These are phyloP conservation scores for Alternaria incomplexa DNA, from an alignment of 2,329 filamentous ascomycete species.

Conservation along the genomic window DNA sequence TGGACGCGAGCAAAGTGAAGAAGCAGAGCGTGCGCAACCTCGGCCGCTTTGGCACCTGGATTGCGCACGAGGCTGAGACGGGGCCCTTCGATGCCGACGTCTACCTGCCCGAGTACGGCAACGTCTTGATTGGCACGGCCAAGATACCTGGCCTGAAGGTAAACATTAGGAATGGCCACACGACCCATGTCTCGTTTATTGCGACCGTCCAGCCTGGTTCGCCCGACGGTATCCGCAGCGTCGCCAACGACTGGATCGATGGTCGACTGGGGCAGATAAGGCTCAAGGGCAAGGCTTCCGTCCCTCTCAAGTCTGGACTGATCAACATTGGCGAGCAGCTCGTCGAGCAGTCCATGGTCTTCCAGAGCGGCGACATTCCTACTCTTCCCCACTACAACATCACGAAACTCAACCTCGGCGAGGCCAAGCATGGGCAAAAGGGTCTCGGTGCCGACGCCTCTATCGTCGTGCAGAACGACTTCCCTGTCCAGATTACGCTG, in stretches of 20 bases:
- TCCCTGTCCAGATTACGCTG: conserved; percentile 76
- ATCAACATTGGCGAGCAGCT: conserved; percentile 78
- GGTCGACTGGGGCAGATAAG: conserved; percentile 75
- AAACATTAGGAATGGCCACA: conserved; percentile 77
- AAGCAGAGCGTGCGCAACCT: conserved; percentile 75
- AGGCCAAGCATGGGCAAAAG: conserved; percentile 64
- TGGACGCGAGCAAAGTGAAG: conserved; percentile 78
- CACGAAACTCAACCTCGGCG: conserved; percentile 77
- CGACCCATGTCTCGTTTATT: conserved; percentile 79
- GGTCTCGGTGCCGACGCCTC: conserved; percentile 83
- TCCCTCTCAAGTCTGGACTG: conserved; percentile 79
- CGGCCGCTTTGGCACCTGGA: conserved; percentile 78
- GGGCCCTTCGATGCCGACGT: conserved; percentile 75
- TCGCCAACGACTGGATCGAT: conserved; percentile 88
- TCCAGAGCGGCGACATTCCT: conserved; percentile 79
- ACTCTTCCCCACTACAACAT: conserved; percentile 82
- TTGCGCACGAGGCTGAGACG: conserved; percentile 77
- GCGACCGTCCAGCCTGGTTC: conserved; percentile 78
- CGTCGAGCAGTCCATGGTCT: conserved; percentile 74
- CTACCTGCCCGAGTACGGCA: conserved; percentile 81
- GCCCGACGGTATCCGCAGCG: conserved; percentile 74
- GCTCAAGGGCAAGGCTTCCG: conserved; percentile 73
- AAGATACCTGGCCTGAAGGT: conserved; percentile 76
- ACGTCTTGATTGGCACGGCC: conserved; percentile 78
- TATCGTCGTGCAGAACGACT: conserved; percentile 74